Evolutionary conservation across 192 early-diverging fungal genomes (phyloP), one percentile per base, ranked within the genome.

Genomic region (Coemansia sp.): DNA sequence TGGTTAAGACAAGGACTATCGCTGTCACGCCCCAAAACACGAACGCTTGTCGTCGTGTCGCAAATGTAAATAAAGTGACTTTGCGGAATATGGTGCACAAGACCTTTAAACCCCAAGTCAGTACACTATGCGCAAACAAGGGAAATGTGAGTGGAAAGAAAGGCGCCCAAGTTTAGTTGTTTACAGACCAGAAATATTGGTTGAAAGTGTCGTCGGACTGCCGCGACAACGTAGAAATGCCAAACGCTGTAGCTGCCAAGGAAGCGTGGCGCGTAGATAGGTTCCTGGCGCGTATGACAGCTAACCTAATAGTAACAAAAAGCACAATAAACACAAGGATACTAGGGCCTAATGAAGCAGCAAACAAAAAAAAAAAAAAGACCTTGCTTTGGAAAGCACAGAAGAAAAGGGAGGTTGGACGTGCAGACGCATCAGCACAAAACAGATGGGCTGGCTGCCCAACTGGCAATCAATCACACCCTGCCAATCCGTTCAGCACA

Each of bases 301-400:
- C 54, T 29, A 20, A 23, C 23, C 24, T 56, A 56, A 56, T 23
- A 56, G 24, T 56, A 56, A 56, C 54, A 56, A 56, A 29, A 56
- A n/a, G n/a, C n/a, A n/a, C n/a, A n/a, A n/a, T n/a, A n/a, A n/a
- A n/a, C n/a, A n/a, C n/a, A n/a, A n/a, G n/a, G n/a, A n/a, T n/a
- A n/a, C n/a, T n/a, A n/a, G n/a, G n/a, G n/a, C n/a, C n/a, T n/a
- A n/a, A n/a, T n/a, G n/a, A n/a, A n/a, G n/a, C n/a, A n/a, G n/a
- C n/a, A n/a, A n/a, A n/a, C n/a, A n/a, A n/a, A 56, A 27, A 56
- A 20, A 53, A 6, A 53, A 24, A 53, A 53, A 22, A 5, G 51
- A 6, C 20, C n/a, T 53, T 22, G 51, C 20, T 22, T 5, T 53
- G 51, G 39, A 50, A 61, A 50, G 50, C 59, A 61, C 2, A 24